These are phyloP conservation scores for Seiridium cupressi DNA, from an alignment of 2,329 filamentous ascomycete species.

Conservation along the genomic window DNA sequence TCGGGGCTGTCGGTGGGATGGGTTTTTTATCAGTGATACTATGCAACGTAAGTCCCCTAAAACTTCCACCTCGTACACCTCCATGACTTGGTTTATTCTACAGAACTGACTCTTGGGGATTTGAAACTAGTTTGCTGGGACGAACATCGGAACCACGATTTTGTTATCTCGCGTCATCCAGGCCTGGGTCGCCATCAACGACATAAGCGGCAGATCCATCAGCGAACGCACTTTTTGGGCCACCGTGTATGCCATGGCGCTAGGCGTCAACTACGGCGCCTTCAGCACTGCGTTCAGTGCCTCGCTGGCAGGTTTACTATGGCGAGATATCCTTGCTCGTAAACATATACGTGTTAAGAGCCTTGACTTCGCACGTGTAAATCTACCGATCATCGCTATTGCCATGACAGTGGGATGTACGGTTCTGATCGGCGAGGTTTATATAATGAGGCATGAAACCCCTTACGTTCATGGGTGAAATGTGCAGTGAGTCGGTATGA, in stretches of 20 bases:
- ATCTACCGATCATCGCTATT: slow-evolving; percentile 69
- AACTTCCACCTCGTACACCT: neutral
- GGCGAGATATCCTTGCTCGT: slow-evolving; percentile 66
- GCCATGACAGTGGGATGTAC: slow-evolving; percentile 61
- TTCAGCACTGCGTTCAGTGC: slow-evolving; percentile 73
- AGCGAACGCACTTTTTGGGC: slow-evolving; percentile 69
- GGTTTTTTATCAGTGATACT: slow-evolving; percentile 68
- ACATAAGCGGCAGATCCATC: slow-evolving; percentile 44
- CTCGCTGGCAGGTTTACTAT: slow-evolving; percentile 68
- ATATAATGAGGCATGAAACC: slow-evolving; percentile 40
- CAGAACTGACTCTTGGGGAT: neutral
- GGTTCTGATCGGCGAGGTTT: slow-evolving; percentile 55
- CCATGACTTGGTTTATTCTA: neutral
- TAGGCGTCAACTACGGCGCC: slow-evolving; percentile 73
- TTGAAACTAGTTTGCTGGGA: slow-evolving; percentile 64
- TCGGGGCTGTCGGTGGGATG: slow-evolving; percentile 71
- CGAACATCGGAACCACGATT: slow-evolving; percentile 75
- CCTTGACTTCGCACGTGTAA: slow-evolving; percentile 66
- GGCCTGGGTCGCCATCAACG: slow-evolving; percentile 62
- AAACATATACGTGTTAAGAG: slow-evolving; percentile 66
- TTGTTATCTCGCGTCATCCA: slow-evolving; percentile 70
- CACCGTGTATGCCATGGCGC: slow-evolving; percentile 71
- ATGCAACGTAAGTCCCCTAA: slow-evolving; percentile 61
- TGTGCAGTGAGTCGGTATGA: too few species aligned
- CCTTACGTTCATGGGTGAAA: too few species aligned